Evolutionary conservation across 2,329 filamentous ascomycete genomes (phyloP).

Genomic region (Fusarium sp.): DNA sequence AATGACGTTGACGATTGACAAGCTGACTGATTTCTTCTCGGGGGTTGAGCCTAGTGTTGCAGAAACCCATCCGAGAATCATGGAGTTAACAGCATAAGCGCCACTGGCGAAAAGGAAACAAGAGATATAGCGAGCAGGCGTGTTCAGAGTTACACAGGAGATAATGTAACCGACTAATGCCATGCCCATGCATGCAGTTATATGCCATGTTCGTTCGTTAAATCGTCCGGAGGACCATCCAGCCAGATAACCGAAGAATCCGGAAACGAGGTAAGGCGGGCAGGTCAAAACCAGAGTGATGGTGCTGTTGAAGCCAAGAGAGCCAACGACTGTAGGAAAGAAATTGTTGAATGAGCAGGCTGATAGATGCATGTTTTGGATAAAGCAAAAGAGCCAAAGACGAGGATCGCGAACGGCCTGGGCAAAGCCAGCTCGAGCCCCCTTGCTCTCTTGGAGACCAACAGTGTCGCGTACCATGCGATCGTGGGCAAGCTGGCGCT

Average conservation of each 20-base stretch:
- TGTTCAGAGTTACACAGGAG: constrained; percentile 50
- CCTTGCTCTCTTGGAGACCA: constrained; percentile 53
- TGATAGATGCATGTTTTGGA: constrained; percentile 56
- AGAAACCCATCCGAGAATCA: constrained; percentile 59
- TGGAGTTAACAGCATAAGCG: constrained; percentile 57
- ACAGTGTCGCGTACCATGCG: constrained; percentile 54
- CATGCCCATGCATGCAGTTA: constrained; percentile 53
- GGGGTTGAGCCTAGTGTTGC: constrained; percentile 58
- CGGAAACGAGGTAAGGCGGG: constrained; percentile 60
- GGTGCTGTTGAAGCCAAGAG: constrained; percentile 53
- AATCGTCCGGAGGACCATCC: constrained; percentile 59
- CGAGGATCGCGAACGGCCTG: constrained; percentile 51
- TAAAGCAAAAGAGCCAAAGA: constrained; percentile 52
- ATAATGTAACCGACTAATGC: constrained; percentile 58
- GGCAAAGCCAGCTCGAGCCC: constrained; percentile 51
- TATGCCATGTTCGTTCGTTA: constrained; percentile 56
- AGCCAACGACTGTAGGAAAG: constrained; percentile 51
- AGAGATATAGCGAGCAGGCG: constrained; percentile 50
- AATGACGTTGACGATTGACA: constrained; percentile 60
- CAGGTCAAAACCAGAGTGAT: constrained; percentile 61
- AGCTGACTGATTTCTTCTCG: constrained; percentile 59
- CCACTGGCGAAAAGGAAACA: constrained; percentile 55
- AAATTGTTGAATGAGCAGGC: constrained; percentile 52
- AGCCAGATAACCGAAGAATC: constrained; percentile 56
- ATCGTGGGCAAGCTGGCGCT: constrained; percentile 58